Conservation (phyloP, 495 filamentous ascomycete species). For the Umbilicaria muhlenbergii region DNA sequence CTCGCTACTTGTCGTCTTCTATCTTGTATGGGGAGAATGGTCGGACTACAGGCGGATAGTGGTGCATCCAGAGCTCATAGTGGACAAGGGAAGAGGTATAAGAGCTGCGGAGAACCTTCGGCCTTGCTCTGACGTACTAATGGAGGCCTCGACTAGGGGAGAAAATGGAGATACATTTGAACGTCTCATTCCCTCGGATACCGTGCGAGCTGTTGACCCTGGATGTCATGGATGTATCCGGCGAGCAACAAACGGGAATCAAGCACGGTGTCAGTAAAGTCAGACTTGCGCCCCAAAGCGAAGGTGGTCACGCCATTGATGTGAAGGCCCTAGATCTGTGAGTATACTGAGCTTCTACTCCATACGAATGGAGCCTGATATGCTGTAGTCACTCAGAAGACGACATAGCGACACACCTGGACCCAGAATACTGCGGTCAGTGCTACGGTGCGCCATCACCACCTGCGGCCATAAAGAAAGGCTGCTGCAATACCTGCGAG, state of each 20-base stretch:
- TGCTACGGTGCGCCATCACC: slow-evolving; percentile 80
- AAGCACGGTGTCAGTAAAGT: slow-evolving; percentile 85
- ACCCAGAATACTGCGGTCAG: slow-evolving; percentile 80
- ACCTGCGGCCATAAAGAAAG: slow-evolving; percentile 47
- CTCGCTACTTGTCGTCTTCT: slow-evolving; percentile 73
- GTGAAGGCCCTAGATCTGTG: slow-evolving; percentile 58
- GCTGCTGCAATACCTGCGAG: slow-evolving; percentile 93
- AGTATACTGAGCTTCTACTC: slow-evolving; percentile 14
- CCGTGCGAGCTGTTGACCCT: slow-evolving; percentile 92
- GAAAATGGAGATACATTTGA: slow-evolving; percentile 97
- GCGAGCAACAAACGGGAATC: slow-evolving; percentile 87
- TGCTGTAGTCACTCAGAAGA: slow-evolving; percentile 41
- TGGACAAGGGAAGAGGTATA: slow-evolving; percentile 89
- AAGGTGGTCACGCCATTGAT: slow-evolving; percentile 71
- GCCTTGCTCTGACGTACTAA: not conserved
- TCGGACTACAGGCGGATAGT: slow-evolving; percentile 74
- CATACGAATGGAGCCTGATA: not conserved
- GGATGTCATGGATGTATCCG: slow-evolving; percentile 97
- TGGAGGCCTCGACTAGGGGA: slow-evolving; percentile 42
- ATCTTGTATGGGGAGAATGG: slow-evolving; percentile 91
- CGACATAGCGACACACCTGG: slow-evolving; percentile 64
- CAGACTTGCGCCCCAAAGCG: slow-evolving; percentile 49
- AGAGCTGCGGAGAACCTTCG: not conserved
- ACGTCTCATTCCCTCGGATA: slow-evolving; percentile 86
- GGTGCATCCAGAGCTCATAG: slow-evolving; percentile 82